Evolutionary conservation across 2,329 filamentous ascomycete species (phyloP), one percentile per base, ranked within the genome.

Genomic region (Ceratocystis eucalypticola): DNA sequence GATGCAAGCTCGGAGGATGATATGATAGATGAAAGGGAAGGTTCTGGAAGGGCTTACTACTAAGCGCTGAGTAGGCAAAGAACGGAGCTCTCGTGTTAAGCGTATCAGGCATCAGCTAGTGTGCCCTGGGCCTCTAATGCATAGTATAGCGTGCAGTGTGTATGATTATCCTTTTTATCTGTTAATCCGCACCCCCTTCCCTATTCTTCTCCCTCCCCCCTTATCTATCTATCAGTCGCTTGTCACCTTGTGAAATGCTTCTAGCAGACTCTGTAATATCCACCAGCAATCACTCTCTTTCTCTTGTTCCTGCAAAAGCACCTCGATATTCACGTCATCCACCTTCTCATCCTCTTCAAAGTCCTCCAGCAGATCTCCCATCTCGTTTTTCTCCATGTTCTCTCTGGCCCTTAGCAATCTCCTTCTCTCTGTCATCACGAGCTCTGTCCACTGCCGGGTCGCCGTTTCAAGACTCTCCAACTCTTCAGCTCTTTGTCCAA

Each of bases 1-100:
- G 76, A 76, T 33, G 68, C 70, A 5, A 80, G 78, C 69, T 81
- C 79, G 0, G 79, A 80, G 62, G 77, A 79, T 6, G 77, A 79
- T 61, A 71, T 4, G 65, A 66, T 30, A 12, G 79, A 80, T 62
- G 77, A 79, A 7, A 77, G 79, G 63, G 71, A 4, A 64, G 67
- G 55, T 12, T 44, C 53, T 5, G 64, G 50, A 20, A 64, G 67
- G 5, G 67, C 70, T 22, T 70, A 71, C 48, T 71, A 70, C 44
- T 71, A 55, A 68, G 4, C 10, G 12, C 37, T 5, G 37, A 8
- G 28, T 12, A 55, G 4, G 5, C 20, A 5, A 44, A 37, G 63
- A 10, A 53, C 6, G 15, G 20, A 28, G 7, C 48, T 53, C 22
- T 53, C 3, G 22, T 25, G 22, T 17, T 10, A 28, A 53, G 48